Evolutionary conservation across 2,329 filamentous ascomycete species (phyloP).

Genomic region (Emergomyces pasteurianus): DNA sequence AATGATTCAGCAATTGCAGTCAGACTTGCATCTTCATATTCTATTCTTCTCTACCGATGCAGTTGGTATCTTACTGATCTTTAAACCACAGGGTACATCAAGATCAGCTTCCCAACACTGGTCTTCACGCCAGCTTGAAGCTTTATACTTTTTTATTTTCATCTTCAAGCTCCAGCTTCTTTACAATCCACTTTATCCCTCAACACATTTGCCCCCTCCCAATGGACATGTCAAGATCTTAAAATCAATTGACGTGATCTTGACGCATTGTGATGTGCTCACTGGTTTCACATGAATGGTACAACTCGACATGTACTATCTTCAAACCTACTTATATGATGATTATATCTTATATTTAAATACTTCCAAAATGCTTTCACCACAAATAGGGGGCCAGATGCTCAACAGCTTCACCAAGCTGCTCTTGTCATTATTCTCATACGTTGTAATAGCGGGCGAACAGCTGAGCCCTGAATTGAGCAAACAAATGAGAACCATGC

Average conservation of each 20-base stretch:
- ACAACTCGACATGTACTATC: not conserved
- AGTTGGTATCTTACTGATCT: not conserved
- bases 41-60: too few relatives aligned
- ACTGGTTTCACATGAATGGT: not conserved
- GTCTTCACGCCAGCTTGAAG: not conserved
- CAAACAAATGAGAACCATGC: too few relatives aligned
- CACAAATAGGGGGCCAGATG: conserved; percentile 5
- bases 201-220: not conserved
- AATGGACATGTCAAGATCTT: not conserved
- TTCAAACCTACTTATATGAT: not conserved
- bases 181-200: not conserved
- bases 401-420: conserved; percentile 3
- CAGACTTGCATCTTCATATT: not conserved
- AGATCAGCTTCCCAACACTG: not conserved
- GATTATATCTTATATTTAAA: not conserved
- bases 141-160: not conserved
- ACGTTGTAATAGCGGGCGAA: too few relatives aligned
- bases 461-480: too few relatives aligned
- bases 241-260: not conserved
- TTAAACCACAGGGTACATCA: not conserved
- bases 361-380: conserved; percentile 6
- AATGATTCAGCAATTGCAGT: not conserved
- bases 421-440: conserved; percentile 4
- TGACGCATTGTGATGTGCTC: not conserved
- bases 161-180: not conserved